A percentile compares a stretch with the other conserved stretches of the same genome.
Evolutionary conservation across 2,329 filamentous ascomycete species (phyloP).

Genomic region (Venturiaceae sp.): DNA sequence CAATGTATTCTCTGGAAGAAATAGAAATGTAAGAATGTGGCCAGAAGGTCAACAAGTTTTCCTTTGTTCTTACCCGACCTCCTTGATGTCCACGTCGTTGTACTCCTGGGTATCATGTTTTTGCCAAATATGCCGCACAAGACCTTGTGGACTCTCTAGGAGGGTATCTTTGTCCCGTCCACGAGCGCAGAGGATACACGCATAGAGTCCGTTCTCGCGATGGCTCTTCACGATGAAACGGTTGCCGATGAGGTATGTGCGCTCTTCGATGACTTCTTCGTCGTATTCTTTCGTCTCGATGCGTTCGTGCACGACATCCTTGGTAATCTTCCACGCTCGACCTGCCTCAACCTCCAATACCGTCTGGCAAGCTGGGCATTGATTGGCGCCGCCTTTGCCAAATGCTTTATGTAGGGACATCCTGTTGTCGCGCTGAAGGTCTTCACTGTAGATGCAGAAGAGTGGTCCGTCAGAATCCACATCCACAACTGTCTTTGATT

Average conservation of each 20-base stretch:
- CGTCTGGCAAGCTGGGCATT: constrained; percentile 21
- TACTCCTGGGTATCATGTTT: constrained; percentile 23
- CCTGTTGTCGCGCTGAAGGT: constrained; percentile 20
- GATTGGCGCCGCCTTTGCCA: constrained; percentile 20
- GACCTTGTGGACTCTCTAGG: constrained; percentile 22
- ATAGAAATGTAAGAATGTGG: background rate
- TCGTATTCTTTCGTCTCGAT: constrained; percentile 18
- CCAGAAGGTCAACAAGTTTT: background rate
- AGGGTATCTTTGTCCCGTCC: constrained; percentile 25
- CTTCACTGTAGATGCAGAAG: constrained; percentile 25
- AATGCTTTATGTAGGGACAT: constrained; percentile 22
- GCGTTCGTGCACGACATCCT: constrained; percentile 17
- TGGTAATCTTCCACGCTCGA: constrained; percentile 29
- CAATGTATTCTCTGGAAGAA: background rate
- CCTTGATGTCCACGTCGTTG: constrained; percentile 21
- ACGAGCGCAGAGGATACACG: constrained; percentile 24
- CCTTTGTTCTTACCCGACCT: constrained; percentile 11
- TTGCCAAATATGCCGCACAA: constrained; percentile 25
- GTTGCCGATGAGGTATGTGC: constrained; percentile 24
- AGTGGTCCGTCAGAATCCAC: constrained; percentile 11
- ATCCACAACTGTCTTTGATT: background rate
- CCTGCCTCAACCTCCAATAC: constrained; percentile 19
- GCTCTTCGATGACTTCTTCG: constrained; percentile 22
- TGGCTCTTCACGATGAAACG: constrained; percentile 28
- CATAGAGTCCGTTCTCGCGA: constrained; percentile 24